Conservation (phyloP, 768 basidiomycete genomes). For the Lactifluus subvellereus region DNA sequence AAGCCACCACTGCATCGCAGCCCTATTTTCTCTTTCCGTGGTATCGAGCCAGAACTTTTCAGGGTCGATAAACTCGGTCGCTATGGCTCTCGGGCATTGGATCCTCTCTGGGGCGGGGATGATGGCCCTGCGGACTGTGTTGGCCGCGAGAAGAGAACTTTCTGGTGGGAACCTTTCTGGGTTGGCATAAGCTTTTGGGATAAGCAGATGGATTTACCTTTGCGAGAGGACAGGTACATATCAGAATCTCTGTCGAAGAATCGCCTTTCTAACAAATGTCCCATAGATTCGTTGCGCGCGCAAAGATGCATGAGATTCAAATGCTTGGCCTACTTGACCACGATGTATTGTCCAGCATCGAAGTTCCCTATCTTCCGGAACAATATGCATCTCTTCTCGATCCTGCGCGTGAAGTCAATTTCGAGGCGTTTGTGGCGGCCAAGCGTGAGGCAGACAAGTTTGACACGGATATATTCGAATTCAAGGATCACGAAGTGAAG, state of each 20-base stretch:
- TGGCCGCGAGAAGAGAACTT: constrained; percentile 45
- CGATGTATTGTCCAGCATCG: constrained; percentile 84
- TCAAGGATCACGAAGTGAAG: constrained; percentile 37
- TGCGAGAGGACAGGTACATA: constrained; percentile 65
- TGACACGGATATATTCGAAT: constrained; percentile 62
- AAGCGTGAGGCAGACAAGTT: constrained; percentile 65
- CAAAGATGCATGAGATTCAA: constrained; percentile 96
- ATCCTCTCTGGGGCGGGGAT: constrained; percentile 74
- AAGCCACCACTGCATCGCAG: constrained; percentile 92
- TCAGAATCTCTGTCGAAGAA: not conserved
- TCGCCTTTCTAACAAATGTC: not conserved
- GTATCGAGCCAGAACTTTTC: constrained; percentile 47
- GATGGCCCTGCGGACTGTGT: constrained; percentile 37
- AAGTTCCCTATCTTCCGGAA: constrained; percentile 70
- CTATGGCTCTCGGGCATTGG: constrained; percentile 43
- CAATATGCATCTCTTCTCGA: constrained; percentile 29
- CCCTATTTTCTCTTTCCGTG: constrained; percentile 86
- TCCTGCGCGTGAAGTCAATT: constrained; percentile 22
- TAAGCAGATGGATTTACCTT: constrained; percentile 77
- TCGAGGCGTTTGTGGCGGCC: constrained; percentile 26
- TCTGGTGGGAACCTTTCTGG: constrained; percentile 93
- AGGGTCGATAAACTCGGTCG: constrained; percentile 44
- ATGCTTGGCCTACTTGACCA: constrained; percentile 91
- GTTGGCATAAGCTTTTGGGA: constrained; percentile 81
- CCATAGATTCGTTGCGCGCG: constrained; percentile 80